Conservation (phyloP, 805 yeast genomes). For the Wickerhamiella spandovensis region DNA sequence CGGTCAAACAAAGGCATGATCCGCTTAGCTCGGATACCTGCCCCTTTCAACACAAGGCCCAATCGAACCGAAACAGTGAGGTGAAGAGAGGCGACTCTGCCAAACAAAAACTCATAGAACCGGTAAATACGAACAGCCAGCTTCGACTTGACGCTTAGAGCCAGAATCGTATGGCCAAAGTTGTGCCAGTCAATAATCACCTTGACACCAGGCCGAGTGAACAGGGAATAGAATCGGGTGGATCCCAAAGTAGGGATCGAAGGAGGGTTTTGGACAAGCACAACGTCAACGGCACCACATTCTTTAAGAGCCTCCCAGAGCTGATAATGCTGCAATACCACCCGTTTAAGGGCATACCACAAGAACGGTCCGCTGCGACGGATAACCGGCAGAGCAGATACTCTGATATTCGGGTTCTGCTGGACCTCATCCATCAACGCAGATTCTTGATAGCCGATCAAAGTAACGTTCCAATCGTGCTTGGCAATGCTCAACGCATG, state of each 20-base stretch:
- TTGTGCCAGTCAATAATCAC: slow-evolving; percentile 94
- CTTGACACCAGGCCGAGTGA: slow-evolving; percentile 40
- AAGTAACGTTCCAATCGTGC: slow-evolving; percentile 56
- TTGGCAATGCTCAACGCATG: slow-evolving; percentile 71
- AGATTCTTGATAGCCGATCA: slow-evolving; percentile 57
- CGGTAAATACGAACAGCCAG: slow-evolving; percentile 49
- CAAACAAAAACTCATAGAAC: slow-evolving; percentile 49
- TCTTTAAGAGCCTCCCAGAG: slow-evolving; percentile 36
- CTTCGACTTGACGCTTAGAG: slow-evolving; percentile 43
- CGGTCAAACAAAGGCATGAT: slow-evolving; percentile 70
- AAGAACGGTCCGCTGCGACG: slow-evolving; percentile 33
- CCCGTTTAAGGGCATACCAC: slow-evolving; percentile 46
- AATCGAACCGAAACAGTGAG: slow-evolving; percentile 69
- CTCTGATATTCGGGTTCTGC: slow-evolving; percentile 17
- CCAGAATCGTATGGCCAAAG: slow-evolving; percentile 70
- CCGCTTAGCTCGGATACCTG: slow-evolving; percentile 36
- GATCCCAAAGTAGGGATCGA: slow-evolving; percentile 68
- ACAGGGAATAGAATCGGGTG: slow-evolving; percentile 37
- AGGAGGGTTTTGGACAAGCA: slow-evolving; percentile 80
- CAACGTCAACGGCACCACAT: slow-evolving; percentile 36
- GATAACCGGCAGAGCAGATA: slow-evolving; percentile 22
- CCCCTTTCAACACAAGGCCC: slow-evolving; percentile 49
- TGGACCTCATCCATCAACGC: slow-evolving; percentile 18
- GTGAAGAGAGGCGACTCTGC: slow-evolving; percentile 54
- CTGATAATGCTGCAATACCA: slow-evolving; percentile 38